Evolutionary conservation across 805 yeast species (phyloP), one percentile per base, ranked within the genome.

Genomic region (Blastobotrys parvus): DNA sequence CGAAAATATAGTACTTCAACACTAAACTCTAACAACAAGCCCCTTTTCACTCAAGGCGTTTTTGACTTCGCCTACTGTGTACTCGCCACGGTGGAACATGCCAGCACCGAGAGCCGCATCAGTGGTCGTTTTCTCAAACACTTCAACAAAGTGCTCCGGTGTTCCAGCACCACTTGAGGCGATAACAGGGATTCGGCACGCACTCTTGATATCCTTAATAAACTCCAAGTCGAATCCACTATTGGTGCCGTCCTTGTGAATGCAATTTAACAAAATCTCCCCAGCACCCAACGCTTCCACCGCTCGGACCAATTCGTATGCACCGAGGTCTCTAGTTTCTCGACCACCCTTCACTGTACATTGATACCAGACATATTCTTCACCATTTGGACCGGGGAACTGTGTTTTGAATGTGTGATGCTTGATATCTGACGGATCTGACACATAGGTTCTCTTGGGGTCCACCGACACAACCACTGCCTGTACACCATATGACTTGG

Each of bases 71-170:
- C 74, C 72, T 15, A 92, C 97, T 10, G 86, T 79, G 63, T 82
- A 92, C 56, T 90, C 97, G 18, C 85, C 89, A 60, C 98, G 74
- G 68, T 92, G 99, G 71, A 92, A 92, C 81, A 92, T 82, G 35
- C 99, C 99, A 3, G 99, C 99, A 31, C 98, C 99, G 33, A 92
- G 71, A 15, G 98, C 97, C 35, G 99, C 99, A 65, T 92, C 98
- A 1, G 92, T 82, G 4, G 74, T 70, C 13, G 97, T 88, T 36
- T 80, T 70, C 37, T 69, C 71, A 58, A 92, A 92, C 2, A 86
- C 99, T 50, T 92, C 87, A 49, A 77, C 78, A 60, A 92, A 92
- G 65, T 92, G 97, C 39, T 70, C 74, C 1, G 99, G 98, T 18
- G 68, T 76, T 41, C 99, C 99, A 4, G 99, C 99, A 43, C 99